A percentile compares a stretch with the other conserved stretches of the same genome.
phyloP scores from a whole-genome alignment of 306 rosid genomes.

The Casuarina equisetifolia region DNA sequence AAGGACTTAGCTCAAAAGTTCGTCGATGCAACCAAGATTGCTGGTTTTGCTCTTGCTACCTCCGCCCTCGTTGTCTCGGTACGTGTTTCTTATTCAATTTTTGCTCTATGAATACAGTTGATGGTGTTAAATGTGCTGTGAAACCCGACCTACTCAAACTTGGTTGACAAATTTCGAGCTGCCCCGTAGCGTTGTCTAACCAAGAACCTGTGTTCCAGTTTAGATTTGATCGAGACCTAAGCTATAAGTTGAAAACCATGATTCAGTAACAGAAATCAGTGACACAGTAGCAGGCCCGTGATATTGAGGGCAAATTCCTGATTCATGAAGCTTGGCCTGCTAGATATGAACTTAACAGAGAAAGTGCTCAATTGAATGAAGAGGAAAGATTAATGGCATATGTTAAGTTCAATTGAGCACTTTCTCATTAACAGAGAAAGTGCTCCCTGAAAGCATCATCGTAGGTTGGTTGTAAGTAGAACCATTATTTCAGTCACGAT shows the following conservation, averaged over 20 bases:
- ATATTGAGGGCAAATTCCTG: too few species aligned
- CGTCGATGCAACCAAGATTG: slow-evolving; percentile 78
- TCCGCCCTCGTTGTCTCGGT: slow-evolving; percentile 98
- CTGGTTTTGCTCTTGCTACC: slow-evolving; percentile 96
- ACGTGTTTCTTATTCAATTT: slow-evolving; percentile 22
- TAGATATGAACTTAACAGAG: too few species aligned
- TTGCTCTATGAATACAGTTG: not conserved
- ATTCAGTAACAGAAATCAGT: not conserved
- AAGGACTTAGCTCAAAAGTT: slow-evolving; percentile 73
- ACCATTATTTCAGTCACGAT: not conserved
- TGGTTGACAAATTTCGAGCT: too few species aligned
- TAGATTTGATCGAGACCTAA: not conserved
- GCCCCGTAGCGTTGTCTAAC: too few species aligned
- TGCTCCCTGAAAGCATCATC: too few species aligned
- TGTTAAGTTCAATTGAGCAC: not conserved
- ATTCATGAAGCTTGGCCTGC: too few species aligned
- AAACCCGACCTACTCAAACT: too few species aligned
- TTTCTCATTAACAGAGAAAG: too few species aligned
- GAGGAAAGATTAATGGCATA: not conserved
- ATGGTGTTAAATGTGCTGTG: too few species aligned
- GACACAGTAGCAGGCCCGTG: too few species aligned
- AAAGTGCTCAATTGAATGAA: too few species aligned
- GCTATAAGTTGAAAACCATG: not conserved
- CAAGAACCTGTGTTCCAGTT: not conserved
- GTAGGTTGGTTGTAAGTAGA: not conserved